phyloP scores from a whole-genome alignment of 2,329 filamentous ascomycete genomes.

The Myriosclerotinia duriaeana region DNA sequence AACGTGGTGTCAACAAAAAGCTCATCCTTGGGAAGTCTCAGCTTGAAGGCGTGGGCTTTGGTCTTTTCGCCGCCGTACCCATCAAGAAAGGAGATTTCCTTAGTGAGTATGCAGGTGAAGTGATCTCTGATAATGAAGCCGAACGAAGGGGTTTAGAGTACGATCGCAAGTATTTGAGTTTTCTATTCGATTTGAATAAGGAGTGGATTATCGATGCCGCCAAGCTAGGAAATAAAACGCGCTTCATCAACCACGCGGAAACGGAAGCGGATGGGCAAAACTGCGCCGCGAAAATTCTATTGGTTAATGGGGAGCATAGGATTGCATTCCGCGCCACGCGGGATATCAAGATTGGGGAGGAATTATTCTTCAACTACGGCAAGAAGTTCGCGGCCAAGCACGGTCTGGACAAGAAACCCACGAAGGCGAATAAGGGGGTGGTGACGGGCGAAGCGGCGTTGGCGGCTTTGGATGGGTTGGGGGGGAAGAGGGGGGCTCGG shows the following conservation, averaged over 20 bases:
- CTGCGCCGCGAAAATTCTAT: conserved; percentile 65
- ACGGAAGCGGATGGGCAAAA: conserved; percentile 60
- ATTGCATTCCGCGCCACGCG: conserved; percentile 71
- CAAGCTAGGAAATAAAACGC: conserved; percentile 74
- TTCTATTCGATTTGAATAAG: conserved; percentile 54
- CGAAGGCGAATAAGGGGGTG: conserved; percentile 30
- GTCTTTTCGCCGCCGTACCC: conserved; percentile 60
- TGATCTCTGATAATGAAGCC: conserved; percentile 50
- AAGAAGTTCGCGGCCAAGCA: conserved; percentile 60
- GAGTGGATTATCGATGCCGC: conserved; percentile 65
- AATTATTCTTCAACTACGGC: conserved; percentile 81
- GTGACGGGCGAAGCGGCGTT: conserved; percentile 32
- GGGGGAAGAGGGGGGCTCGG: conserved; percentile 24
- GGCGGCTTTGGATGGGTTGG: conserved; percentile 33
- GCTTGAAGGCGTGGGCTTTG: conserved; percentile 68
- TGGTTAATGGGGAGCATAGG: conserved; percentile 73
- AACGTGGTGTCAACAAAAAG: conserved; percentile 64
- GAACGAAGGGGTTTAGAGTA: conserved; percentile 41
- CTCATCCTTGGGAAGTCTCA: conserved; percentile 70
- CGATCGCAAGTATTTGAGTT: conserved; percentile 43
- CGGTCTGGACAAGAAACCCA: conserved; percentile 50
- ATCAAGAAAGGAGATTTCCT: conserved; percentile 63
- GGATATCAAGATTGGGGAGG: conserved; percentile 68
- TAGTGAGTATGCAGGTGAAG: conserved; percentile 78
- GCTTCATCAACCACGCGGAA: conserved; percentile 79